Conservation (phyloP, 768 basidiomycete genomes). For the Psilocybe sp. region DNA sequence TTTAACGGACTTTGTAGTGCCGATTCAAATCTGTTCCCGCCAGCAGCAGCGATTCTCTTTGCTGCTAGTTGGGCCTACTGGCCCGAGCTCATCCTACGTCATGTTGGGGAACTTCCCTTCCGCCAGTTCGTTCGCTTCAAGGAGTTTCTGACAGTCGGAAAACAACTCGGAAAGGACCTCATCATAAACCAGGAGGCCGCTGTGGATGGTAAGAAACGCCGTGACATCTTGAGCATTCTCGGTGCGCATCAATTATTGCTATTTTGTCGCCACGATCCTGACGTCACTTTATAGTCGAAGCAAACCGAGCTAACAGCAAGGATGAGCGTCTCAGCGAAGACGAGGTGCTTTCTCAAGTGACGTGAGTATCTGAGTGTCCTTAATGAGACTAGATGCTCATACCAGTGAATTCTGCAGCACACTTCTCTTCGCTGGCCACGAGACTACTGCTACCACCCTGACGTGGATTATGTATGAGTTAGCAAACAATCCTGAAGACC, state of each 20-base stretch:
- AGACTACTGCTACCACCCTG: constrained; percentile 4
- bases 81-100: constrained; percentile 3
- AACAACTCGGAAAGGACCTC: constrained; percentile 8
- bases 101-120: constrained; percentile 7
- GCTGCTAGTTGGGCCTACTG: constrained; percentile 11
- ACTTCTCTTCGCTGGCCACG: constrained; percentile 4
- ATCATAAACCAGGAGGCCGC: constrained; percentile 2
- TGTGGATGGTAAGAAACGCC: constrained; percentile 6
- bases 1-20: not conserved
- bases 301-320: constrained; percentile 5
- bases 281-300: not conserved
- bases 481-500: constrained; percentile 3
- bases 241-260: not conserved
- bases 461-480: constrained; percentile 7
- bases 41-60: constrained; percentile 7
- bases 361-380: not conserved
- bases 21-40: constrained; percentile 9
- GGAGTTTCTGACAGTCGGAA: constrained; percentile 6
- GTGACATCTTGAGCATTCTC: constrained; percentile 10
- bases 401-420: not conserved
- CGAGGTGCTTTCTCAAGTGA: constrained; percentile 10
- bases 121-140: constrained; percentile 10
- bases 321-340: constrained; percentile 9
- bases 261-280: not conserved
- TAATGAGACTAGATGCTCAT: too few relatives aligned